A percentile compares a stretch with the other conserved stretches of the same genome.
phyloP scores from a whole-genome alignment of 1,284 basidiomycete species.

The Pseudozyma tsukubaensis region DNA sequence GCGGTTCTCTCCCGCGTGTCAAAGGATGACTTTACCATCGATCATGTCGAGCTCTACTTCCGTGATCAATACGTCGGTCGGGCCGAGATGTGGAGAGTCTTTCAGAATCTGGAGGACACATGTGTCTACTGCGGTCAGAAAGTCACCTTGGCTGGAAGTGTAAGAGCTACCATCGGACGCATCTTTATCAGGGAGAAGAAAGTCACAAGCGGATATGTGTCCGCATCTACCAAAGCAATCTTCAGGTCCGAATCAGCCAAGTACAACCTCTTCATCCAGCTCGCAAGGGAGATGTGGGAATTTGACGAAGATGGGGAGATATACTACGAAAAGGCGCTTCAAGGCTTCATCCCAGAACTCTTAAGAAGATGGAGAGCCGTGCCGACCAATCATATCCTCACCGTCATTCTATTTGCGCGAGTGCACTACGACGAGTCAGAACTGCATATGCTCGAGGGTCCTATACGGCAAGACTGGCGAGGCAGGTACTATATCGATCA shows the following conservation, averaged over 20 bases:
- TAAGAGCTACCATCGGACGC: constrained; percentile 64
- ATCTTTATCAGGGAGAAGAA: constrained; percentile 65
- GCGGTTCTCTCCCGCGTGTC: constrained; percentile 57
- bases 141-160: constrained; percentile 61
- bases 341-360: constrained; percentile 71
- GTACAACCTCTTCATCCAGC: constrained; percentile 85
- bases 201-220: constrained; percentile 80
- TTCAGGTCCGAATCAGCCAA: constrained; percentile 89
- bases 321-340: constrained; percentile 94
- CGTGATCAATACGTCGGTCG: constrained; percentile 67
- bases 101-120: constrained; percentile 59
- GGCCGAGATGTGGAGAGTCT: constrained; percentile 68
- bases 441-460: constrained; percentile 64
- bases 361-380: constrained; percentile 73
- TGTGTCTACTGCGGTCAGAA: constrained; percentile 68
- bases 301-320: constrained; percentile 88
- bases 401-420: constrained; percentile 92
- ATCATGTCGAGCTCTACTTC: constrained; percentile 68
- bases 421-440: constrained; percentile 83
- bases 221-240: constrained; percentile 84
- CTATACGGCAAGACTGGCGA: constrained; percentile 79
- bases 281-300: constrained; percentile 95
- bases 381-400: constrained; percentile 89
- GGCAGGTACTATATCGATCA: constrained; percentile 93
- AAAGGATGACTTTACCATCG: constrained; percentile 54